Base-by-base conservation (phyloP, 805 yeast genomes). In the Barnettozyma botsteinii region DNA sequence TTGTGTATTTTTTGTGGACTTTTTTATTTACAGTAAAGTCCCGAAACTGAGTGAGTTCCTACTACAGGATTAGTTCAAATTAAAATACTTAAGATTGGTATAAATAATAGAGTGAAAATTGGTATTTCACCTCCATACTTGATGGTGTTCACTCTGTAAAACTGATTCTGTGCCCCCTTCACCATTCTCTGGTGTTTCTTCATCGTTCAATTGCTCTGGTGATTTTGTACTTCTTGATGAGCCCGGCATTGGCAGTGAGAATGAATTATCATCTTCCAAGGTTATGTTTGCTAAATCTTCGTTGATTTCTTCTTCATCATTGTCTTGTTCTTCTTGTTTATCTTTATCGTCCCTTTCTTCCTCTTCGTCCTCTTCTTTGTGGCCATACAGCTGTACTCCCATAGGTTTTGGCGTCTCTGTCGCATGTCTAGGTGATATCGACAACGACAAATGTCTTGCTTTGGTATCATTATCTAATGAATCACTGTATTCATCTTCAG, bases 181-280 rank as follows among this genome's bases (percentile, higher is more conserved):
- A 4, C 21, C 40, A 12, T 22, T 8, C 5, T 22, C 37, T 19
- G 23, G 11, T n/a, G 35, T 20, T 4, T n/a, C n/a, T n/a, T 27
- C 34, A 3, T 31, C 36, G 17, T 48, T 48, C 7, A 17, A 14
- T n/a, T 37, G 31, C n/a, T 9, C 25, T 19, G 37, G 33, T 17
- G 42, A 29, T 26, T 27, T 38, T 17, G 21, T 28, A 4, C 40
- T 30, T 29, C 53, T 39, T 1, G 54, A 43, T 1, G 53, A 47
- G 1, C 62, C 60, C 37, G 58, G 72, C 47, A 50, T 55, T 31
- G 79, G 79, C 37, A 75, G 50, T 1, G 79, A 72, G 51, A 75
- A 74, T 2, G 79, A 73, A 48, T 72, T 75, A 44, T 74, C 77
- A 41, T 59, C 62, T 17, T 36, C 39, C 6, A 30, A 18, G 13